phyloP scores from a whole-genome alignment of 2,329 filamentous ascomycete genomes.

The Hirsutella thompsonii region DNA sequence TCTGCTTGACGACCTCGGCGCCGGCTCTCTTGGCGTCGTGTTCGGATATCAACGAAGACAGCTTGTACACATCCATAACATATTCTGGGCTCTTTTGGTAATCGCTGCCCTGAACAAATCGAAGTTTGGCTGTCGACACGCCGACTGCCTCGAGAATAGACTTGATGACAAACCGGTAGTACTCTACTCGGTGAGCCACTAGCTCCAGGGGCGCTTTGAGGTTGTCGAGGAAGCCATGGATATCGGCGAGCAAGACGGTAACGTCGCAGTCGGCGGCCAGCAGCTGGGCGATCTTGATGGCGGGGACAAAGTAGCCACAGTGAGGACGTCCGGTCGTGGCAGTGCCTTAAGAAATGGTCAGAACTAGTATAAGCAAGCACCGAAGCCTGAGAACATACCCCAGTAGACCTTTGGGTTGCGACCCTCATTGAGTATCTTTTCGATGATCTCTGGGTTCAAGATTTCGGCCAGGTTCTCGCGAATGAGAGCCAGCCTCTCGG shows the following conservation, averaged over 20 bases:
- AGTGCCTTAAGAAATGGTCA: constrained; percentile 35
- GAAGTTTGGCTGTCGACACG: constrained; percentile 64
- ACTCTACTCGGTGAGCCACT: constrained; percentile 67
- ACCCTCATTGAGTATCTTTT: constrained; percentile 57
- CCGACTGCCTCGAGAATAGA: constrained; percentile 64
- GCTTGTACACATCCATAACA: constrained; percentile 76
- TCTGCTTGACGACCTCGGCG: constrained; percentile 90
- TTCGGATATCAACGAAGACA: constrained; percentile 58
- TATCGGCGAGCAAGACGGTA: constrained; percentile 62
- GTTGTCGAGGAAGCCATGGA: constrained; percentile 70
- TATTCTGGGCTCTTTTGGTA: constrained; percentile 68
- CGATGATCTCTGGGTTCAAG: constrained; percentile 73
- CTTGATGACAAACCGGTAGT: constrained; percentile 70
- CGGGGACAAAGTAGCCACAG: constrained; percentile 78
- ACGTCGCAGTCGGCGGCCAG: constrained; percentile 75
- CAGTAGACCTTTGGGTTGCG: constrained; percentile 72
- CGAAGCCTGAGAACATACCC: constrained; percentile 32
- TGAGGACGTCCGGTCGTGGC: constrained; percentile 82
- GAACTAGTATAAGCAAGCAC: neutral
- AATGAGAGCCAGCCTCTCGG: constrained; percentile 64
- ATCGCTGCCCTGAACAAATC: constrained; percentile 72
- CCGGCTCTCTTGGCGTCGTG: constrained; percentile 83
- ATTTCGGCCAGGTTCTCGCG: constrained; percentile 69
- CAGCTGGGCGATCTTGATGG: constrained; percentile 82
- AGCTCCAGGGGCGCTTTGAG: constrained; percentile 82